Base-by-base conservation (phyloP, 345 rosid genomes). In the Eucalyptus camaldulensis region DNA sequence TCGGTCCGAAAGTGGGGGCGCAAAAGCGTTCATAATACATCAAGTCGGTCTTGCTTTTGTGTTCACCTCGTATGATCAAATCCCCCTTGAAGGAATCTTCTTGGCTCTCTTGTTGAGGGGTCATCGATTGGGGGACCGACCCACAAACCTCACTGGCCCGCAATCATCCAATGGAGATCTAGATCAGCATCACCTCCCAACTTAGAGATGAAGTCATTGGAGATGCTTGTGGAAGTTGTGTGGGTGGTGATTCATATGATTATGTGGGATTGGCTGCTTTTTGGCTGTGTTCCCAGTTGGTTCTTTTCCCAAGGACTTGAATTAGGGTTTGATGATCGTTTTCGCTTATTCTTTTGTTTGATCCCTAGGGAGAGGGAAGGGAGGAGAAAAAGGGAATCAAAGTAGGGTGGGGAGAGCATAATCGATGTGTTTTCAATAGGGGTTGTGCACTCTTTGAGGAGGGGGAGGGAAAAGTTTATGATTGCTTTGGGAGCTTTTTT, bases 1-100 rank as follows among this genome's bases (percentile, higher is more conserved):
- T 88, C 90, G 90, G 90, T 85, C 87, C 87, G 58, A 83, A 88
- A 88, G 89, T 51, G 49, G 76, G 90, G 67, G 87, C 83, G 43
- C 45, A 72, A 72, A 72, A 72, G 83, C 83, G 83, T 72, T 72
- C 25, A 72, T 19, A 37, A 72, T 72, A 76, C 83, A 76, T 76
- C 83, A 76, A 37, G 83, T 76, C 83, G 83, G 83, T 40, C 62
- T 37, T 76, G 83, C 83, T 76, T 72, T 37, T 72, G 80, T 69
- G 81, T 72, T 72, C 81, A 33, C 81, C 81, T 72, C 81, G 81
- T 72, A 72, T 72, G 81, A 72, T 72, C 81, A 72, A 37, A 72
- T 33, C 45, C 14, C 22, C 21, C 13, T 19, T 72, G 45, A 24
- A 43, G 81, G 81, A 72, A 72, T 72, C 81, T 72, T 17, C 81